These are phyloP conservation scores for Chenopodium suecicum DNA, from an alignment of 148 eudicot genomes.

Conservation along the genomic window DNA sequence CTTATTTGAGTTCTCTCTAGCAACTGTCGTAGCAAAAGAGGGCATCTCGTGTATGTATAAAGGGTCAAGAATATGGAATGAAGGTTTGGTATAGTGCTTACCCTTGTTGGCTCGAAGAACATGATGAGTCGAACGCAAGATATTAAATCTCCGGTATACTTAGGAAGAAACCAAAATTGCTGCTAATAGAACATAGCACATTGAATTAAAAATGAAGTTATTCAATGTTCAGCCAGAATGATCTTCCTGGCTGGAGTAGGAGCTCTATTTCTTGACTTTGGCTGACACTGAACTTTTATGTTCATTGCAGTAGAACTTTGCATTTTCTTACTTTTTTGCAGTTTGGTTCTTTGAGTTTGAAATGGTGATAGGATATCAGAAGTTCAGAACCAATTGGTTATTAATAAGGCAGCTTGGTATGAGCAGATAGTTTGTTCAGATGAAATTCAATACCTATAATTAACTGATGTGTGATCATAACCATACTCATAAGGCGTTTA, in stretches of 20 bases:
- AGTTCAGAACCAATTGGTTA: background rate
- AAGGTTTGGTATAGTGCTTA: background rate
- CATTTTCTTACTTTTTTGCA: background rate
- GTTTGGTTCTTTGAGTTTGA: background rate
- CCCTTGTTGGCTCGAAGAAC: background rate
- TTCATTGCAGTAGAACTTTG: background rate
- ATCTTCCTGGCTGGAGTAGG: background rate
- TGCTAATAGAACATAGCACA: background rate
- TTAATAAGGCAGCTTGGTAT: background rate
- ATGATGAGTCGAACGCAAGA: background rate
- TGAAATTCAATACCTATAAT: background rate
- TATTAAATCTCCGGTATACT: background rate
- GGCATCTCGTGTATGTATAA: background rate
- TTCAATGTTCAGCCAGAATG: background rate
- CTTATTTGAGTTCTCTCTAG: too few relatives aligned
- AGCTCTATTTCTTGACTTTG: background rate
- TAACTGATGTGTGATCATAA: background rate
- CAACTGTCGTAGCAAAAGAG: background rate
- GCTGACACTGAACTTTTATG: background rate
- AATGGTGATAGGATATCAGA: background rate
- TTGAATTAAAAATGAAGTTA: background rate
- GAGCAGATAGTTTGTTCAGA: background rate
- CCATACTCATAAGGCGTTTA: background rate
- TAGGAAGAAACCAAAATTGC: background rate
- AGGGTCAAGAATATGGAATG: background rate